Evolutionary conservation across 345 rosid genomes (phyloP).

Genomic region (Sapria himalayana): DNA sequence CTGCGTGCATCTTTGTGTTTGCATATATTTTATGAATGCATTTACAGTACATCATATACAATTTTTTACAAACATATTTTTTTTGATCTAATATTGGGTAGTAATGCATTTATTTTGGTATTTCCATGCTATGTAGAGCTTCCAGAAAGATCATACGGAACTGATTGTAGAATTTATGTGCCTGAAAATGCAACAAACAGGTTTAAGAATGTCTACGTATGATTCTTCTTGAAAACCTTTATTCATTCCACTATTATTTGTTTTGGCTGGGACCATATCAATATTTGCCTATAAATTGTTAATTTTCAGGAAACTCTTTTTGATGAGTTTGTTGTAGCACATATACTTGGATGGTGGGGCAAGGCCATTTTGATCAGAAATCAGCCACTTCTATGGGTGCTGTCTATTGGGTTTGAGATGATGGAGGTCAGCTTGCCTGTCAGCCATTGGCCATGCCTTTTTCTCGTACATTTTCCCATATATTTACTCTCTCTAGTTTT

Average conservation of each 20-base stretch:
- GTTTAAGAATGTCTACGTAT: constrained; percentile 99
- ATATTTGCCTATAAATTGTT: no score
- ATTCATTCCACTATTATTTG: neutral
- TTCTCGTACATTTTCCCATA: no score
- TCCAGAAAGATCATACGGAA: constrained; percentile 95
- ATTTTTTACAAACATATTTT: neutral
- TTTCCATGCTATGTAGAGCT: constrained; percentile 36
- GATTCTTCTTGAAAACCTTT: constrained; percentile 42
- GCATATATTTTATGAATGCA: no score
- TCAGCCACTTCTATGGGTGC: constrained; percentile 93
- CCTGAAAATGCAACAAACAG: constrained; percentile 80
- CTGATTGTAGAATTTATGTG: constrained; percentile 75
- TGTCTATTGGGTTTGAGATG: constrained; percentile 90
- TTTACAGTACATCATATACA: no score
- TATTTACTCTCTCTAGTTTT: no score
- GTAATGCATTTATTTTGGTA: neutral
- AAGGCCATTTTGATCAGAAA: constrained; percentile 91
- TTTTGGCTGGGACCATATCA: no score
- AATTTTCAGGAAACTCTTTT: constrained; percentile 55
- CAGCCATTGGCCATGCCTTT: no score
- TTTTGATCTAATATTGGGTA: neutral
- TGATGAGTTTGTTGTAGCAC: constrained; percentile 93
- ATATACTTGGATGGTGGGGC: constrained; percentile 99
- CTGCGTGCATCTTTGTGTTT: no score
- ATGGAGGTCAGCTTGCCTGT: constrained; percentile 50